Conservation (phyloP, 2,329 filamentous ascomycete species). For the Cercospora zeae-maydis region DNA sequence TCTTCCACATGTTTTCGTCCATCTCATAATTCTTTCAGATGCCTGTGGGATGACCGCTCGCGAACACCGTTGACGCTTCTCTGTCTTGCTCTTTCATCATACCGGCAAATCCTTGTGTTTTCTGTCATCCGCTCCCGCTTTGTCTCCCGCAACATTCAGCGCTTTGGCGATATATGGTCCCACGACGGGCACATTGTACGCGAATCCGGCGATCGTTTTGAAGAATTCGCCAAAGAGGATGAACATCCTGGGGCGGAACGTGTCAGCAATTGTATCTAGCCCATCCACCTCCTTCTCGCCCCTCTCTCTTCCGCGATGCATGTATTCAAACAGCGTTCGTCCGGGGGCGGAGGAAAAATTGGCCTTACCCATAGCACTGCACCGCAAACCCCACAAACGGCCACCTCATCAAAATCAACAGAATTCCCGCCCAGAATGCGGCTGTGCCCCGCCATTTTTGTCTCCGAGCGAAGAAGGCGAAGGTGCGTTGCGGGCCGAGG, state of each 20-base stretch:
- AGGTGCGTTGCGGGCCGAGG: slow-evolving; percentile 86
- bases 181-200: slow-evolving; percentile 76
- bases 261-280: neutral
- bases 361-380: slow-evolving; percentile 53
- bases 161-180: slow-evolving; percentile 77
- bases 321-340: neutral
- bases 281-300: neutral
- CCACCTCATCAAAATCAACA: slow-evolving; percentile 85
- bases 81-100: slow-evolving; percentile 41
- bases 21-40: neutral
- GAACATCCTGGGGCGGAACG: slow-evolving; percentile 61
- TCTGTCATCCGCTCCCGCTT: slow-evolving; percentile 58
- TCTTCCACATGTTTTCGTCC: neutral
- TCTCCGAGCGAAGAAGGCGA: slow-evolving; percentile 88
- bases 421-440: slow-evolving; percentile 78
- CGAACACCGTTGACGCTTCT: neutral
- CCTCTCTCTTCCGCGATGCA: neutral
- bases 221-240: slow-evolving; percentile 95
- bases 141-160: slow-evolving; percentile 70
- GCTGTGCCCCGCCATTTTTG: slow-evolving; percentile 90
- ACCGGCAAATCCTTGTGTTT: slow-evolving; percentile 76
- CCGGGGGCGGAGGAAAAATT: neutral
- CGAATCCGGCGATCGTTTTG: slow-evolving; percentile 84
- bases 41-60: neutral
- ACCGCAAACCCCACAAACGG: slow-evolving; percentile 85